Evolutionary conservation across 1,284 basidiomycete species (phyloP).

Genomic region (Apiotrichum montevideense): DNA sequence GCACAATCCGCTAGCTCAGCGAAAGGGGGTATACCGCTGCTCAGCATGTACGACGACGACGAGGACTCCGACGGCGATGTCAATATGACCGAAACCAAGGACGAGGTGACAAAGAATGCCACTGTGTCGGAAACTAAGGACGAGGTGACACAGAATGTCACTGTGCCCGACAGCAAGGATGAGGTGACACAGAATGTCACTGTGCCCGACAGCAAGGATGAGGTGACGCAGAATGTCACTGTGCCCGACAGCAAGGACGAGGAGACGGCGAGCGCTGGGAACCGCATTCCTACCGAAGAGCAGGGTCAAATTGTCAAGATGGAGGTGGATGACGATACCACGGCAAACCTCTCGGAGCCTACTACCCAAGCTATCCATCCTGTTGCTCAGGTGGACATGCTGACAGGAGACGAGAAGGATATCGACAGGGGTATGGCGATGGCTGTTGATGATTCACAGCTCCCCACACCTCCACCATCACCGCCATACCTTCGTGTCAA

Average conservation of each 20-base stretch:
- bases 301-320: too few relatives aligned
- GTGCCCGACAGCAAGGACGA: background rate
- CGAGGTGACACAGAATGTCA: background rate
- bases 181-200: background rate
- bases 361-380: too few relatives aligned
- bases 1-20: too few relatives aligned
- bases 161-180: background rate
- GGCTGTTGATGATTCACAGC: background rate
- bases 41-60: too few relatives aligned
- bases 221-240: background rate
- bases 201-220: background rate
- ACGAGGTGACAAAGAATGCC: too few relatives aligned
- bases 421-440: conserved; percentile 3
- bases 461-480: background rate
- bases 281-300: too few relatives aligned
- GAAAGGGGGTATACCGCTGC: too few relatives aligned
- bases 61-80: background rate
- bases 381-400: too few relatives aligned
- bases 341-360: too few relatives aligned
- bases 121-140: too few relatives aligned
- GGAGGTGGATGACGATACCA: too few relatives aligned
- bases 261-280: background rate
- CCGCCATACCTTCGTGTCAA: background rate
- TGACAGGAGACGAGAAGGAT: background rate
- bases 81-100: background rate